Conservation (phyloP, 441 rosid genomes). For the Syzygium malaccense region DNA sequence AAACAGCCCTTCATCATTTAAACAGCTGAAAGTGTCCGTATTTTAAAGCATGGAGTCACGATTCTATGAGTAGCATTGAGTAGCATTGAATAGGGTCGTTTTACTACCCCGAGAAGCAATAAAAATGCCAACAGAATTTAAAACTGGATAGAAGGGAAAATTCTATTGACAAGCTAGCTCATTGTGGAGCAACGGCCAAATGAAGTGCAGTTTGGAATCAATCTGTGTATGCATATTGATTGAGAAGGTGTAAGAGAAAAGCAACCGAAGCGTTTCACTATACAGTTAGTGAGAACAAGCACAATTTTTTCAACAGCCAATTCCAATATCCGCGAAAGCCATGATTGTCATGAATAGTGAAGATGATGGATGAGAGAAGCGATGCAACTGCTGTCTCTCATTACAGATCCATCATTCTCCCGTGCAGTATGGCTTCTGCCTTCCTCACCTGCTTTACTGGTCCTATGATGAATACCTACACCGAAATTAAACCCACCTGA, state of each 20-base stretch:
- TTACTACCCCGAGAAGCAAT: neutral
- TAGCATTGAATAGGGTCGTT: neutral
- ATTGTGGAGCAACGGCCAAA: neutral
- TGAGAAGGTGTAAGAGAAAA: neutral
- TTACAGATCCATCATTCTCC: conserved; percentile 58
- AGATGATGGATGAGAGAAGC: neutral
- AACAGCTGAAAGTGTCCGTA: neutral
- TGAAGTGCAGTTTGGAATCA: neutral
- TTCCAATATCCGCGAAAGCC: neutral
- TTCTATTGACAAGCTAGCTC: neutral
- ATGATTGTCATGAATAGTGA: neutral
- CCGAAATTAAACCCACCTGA: neutral
- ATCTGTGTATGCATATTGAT: neutral
- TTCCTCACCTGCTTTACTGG: conserved; percentile 80
- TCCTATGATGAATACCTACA: conserved; percentile 77
- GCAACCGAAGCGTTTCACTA: neutral
- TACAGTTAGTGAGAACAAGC: neutral
- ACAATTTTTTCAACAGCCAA: neutral
- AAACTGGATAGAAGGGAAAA: neutral
- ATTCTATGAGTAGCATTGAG: neutral
- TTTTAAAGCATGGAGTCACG: neutral
- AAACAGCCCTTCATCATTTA: neutral
- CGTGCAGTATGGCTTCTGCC: conserved; percentile 89
- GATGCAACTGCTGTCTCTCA: neutral
- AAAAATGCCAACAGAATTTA: neutral